Conservation (phyloP, 2,329 filamentous ascomycete species). For the Arthrobotrys musiformis region DNA sequence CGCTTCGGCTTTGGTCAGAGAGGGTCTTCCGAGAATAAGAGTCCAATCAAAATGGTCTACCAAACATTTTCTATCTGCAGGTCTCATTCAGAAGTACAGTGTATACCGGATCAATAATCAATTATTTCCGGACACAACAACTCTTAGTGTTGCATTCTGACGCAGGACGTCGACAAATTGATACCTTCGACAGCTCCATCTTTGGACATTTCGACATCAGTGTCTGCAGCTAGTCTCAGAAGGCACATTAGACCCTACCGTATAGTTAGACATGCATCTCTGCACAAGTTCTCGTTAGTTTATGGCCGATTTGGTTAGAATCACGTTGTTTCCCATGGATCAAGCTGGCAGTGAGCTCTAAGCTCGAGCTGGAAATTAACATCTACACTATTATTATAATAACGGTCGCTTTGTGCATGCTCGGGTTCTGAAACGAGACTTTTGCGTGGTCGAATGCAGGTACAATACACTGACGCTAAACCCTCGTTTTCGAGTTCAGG, state of each 20-base stretch:
- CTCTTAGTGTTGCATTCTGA: neutral
- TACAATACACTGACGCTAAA: slow-evolving; percentile 22
- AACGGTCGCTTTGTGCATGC: slow-evolving; percentile 3
- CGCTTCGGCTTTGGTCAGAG: slow-evolving; percentile 16
- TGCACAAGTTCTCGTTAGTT: neutral
- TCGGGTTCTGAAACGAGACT: slow-evolving; percentile 50
- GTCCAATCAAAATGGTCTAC: neutral
- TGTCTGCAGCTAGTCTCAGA: neutral
- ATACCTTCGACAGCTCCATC: neutral
- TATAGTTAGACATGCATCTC: neutral
- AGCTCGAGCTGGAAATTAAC: neutral
- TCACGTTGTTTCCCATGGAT: neutral
- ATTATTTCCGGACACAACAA: slow-evolving; percentile 10
- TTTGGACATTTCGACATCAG: neutral
- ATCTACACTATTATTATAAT: neutral
- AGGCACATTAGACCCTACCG: neutral
- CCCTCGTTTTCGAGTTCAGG: neutral
- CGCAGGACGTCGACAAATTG: neutral
- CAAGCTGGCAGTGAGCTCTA: neutral
- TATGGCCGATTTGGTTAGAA: neutral
- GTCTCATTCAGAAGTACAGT: neutral
- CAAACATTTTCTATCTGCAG: neutral
- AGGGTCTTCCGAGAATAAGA: neutral
- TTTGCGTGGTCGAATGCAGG: slow-evolving; percentile 45
- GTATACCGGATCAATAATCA: slow-evolving; percentile 10